These are phyloP conservation scores for Beauveria rudraprayagi DNA, from an alignment of 2,329 filamentous ascomycete genomes.

Conservation along the genomic window DNA sequence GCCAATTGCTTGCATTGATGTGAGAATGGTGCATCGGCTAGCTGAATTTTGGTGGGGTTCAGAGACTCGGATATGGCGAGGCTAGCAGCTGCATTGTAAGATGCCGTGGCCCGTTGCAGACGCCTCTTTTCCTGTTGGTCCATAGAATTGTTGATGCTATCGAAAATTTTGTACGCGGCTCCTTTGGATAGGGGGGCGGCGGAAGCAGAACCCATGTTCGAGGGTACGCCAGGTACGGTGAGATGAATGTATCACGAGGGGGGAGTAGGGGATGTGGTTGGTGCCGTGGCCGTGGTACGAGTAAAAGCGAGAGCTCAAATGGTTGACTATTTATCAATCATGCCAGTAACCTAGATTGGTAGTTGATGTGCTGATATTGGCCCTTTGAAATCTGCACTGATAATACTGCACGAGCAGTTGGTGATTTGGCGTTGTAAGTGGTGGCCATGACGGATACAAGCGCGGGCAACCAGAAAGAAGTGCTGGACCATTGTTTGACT, in stretches of 20 bases:
- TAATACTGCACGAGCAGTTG: background rate
- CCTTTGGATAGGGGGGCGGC: background rate
- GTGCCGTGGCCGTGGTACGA: background rate
- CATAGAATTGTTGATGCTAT: background rate
- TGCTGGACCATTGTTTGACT: too few relatives aligned
- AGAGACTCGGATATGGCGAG: background rate
- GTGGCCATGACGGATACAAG: background rate
- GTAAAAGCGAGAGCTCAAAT: background rate
- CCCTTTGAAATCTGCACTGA: background rate
- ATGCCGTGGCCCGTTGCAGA: conserved; percentile 2
- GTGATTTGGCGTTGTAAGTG: background rate
- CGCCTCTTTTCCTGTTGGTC: background rate
- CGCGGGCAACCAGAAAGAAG: too few relatives aligned
- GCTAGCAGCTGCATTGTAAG: background rate
- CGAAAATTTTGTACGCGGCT: background rate
- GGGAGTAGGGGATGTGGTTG: background rate
- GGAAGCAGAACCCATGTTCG: too few relatives aligned
- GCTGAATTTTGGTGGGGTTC: background rate
- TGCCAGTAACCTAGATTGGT: too few relatives aligned
- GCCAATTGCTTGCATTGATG: background rate
- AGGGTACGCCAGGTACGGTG: too few relatives aligned
- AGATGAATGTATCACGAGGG: too few relatives aligned
- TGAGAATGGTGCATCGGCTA: background rate
- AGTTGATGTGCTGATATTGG: background rate
- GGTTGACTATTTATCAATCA: too few relatives aligned